These are phyloP conservation scores for Exophiala dermatitidis DNA, from an alignment of 2,329 filamentous ascomycete genomes.

Conservation along the genomic window DNA sequence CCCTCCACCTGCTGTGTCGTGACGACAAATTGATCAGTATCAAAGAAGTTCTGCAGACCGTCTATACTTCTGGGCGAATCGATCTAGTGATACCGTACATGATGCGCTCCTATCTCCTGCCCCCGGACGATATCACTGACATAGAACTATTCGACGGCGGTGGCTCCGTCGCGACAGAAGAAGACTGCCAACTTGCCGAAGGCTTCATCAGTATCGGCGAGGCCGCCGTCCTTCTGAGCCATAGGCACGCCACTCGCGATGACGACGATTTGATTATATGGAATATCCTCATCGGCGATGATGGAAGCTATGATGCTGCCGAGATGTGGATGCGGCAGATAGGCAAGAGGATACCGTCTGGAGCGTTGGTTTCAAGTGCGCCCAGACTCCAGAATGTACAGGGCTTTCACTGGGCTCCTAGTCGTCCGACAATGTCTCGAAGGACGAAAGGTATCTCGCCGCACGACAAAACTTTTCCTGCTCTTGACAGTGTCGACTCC, in stretches of 20 bases:
- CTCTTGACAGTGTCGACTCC: neutral
- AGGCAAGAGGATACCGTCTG: conserved; percentile 8
- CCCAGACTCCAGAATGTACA: neutral
- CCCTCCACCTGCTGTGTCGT: conserved; percentile 7
- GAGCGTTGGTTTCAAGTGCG: conserved; percentile 8
- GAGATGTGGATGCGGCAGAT: conserved; percentile 15
- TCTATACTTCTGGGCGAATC: conserved; percentile 4
- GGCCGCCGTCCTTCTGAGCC: conserved; percentile 24
- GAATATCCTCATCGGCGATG: conserved; percentile 20
- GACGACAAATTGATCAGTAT: conserved; percentile 7
- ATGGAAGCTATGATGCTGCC: neutral
- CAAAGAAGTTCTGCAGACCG: conserved; percentile 2
- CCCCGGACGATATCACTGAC: conserved; percentile 6
- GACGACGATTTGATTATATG: conserved; percentile 25
- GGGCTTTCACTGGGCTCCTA: conserved; percentile 4
- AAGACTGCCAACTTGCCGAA: conserved; percentile 3
- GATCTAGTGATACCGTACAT: conserved; percentile 6
- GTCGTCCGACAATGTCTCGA: conserved; percentile 3
- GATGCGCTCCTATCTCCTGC: conserved; percentile 4
- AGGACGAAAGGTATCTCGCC: neutral
- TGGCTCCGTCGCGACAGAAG: conserved; percentile 4
- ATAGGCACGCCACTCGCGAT: conserved; percentile 25
- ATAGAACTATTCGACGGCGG: conserved; percentile 8
- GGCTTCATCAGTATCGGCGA: conserved; percentile 18
- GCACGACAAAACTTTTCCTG: neutral